Evolutionary conservation across 2,329 filamentous ascomycete genomes (phyloP).

Genomic region (Epichloe typhina): DNA sequence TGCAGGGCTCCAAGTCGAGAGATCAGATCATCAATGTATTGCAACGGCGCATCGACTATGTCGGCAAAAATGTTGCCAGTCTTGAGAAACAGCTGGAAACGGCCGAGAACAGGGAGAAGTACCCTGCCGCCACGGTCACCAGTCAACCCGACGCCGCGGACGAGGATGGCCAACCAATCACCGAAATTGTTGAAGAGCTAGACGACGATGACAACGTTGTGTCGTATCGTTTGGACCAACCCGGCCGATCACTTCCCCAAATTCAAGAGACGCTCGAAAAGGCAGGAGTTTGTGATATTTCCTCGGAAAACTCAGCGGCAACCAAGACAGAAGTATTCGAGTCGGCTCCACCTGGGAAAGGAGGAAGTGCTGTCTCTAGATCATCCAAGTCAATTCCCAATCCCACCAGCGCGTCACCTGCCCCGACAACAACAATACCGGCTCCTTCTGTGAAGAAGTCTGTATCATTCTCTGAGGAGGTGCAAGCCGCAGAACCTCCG

Average conservation of each 20-base stretch:
- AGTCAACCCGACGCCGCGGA: conserved; percentile 48
- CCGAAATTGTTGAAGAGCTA: conserved; percentile 83
- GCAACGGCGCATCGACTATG: conserved; percentile 74
- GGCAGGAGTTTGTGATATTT: conserved; percentile 49
- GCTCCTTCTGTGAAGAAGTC: conserved; percentile 32
- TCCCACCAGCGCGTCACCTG: not conserved
- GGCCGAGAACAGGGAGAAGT: conserved; percentile 46
- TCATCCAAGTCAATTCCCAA: not conserved
- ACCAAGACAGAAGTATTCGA: not conserved
- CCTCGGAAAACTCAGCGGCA: conserved; percentile 3
- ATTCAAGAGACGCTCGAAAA: conserved; percentile 63
- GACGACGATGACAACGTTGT: conserved; percentile 84
- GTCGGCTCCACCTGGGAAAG: not conserved
- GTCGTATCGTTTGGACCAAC: conserved; percentile 50
- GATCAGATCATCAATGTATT: conserved; percentile 45
- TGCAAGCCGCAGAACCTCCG: conserved; percentile 16
- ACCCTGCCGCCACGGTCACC: conserved; percentile 48
- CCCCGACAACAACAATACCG: not conserved
- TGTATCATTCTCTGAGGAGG: conserved; percentile 51
- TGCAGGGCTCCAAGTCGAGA: conserved; percentile 14
- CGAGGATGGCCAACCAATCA: conserved; percentile 63
- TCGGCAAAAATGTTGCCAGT: conserved; percentile 64
- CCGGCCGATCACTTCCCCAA: conserved; percentile 52
- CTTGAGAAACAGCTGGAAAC: conserved; percentile 59
- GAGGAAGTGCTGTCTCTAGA: not conserved